Conservation (phyloP, 1,139 yeast genomes). For the Candida sp. region DNA sequence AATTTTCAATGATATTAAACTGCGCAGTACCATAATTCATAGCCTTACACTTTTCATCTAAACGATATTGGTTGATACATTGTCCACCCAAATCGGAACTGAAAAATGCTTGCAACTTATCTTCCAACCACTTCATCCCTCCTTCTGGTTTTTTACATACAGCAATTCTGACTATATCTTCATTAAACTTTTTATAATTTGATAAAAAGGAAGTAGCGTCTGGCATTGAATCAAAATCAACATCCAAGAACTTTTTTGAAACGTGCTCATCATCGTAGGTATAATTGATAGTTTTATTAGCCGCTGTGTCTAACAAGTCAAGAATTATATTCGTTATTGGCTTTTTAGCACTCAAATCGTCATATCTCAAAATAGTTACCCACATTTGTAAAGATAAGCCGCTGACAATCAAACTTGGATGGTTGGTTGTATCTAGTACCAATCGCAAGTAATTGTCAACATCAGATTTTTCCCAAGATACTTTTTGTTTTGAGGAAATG, state of each 20-base stretch:
- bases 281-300: constrained; percentile 76
- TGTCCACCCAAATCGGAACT: constrained; percentile 68
- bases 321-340: constrained; percentile 56
- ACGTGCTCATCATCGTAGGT: constrained; percentile 62
- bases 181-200: constrained; percentile 80
- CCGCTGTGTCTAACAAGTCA: constrained; percentile 69
- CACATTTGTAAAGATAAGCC: constrained; percentile 92
- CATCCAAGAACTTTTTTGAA: constrained; percentile 63
- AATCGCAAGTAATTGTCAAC: constrained; percentile 64
- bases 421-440: constrained; percentile 76
- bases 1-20: constrained; percentile 82
- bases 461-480: constrained; percentile 52
- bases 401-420: constrained; percentile 84
- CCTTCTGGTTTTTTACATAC: constrained; percentile 85
- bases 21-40: constrained; percentile 79
- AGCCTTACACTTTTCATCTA: constrained; percentile 65
- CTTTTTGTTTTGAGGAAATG: constrained; percentile 34
- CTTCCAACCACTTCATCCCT: constrained; percentile 79
- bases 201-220: constrained; percentile 76
- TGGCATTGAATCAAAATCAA: constrained; percentile 86
- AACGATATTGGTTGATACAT: constrained; percentile 53
- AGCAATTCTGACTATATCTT: constrained; percentile 85
- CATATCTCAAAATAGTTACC: constrained; percentile 86
- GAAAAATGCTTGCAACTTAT: constrained; percentile 69
- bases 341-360: constrained; percentile 55